Conservation (phyloP, 176 grass and related monocot species). For the Rhynchospora pubera region DNA sequence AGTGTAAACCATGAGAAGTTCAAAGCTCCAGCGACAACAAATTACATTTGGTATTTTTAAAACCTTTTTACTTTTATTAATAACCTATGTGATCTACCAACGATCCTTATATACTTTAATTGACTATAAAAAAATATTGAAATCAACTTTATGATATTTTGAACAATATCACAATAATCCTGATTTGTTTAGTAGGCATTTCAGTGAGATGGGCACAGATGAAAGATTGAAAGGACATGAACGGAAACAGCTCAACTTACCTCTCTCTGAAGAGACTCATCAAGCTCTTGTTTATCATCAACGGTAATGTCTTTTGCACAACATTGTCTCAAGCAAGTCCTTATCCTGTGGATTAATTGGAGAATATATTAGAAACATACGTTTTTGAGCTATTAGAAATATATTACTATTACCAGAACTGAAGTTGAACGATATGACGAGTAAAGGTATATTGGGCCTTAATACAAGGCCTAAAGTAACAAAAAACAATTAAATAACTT, state of each 20-base stretch:
- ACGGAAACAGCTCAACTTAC: slow-evolving; percentile 28
- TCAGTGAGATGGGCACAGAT: background rate
- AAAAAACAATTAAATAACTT: background rate
- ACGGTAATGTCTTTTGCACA: slow-evolving; percentile 86
- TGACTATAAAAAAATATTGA: background rate
- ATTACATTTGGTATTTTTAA: background rate
- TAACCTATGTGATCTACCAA: background rate
- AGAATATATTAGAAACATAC: background rate
- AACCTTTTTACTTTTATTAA: background rate
- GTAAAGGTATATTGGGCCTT: background rate
- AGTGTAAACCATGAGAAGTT: background rate
- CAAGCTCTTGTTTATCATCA: slow-evolving; percentile 94
- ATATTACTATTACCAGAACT: background rate
- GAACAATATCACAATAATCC: background rate
- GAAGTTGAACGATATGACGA: background rate
- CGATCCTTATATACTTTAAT: background rate
- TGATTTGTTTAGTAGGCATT: background rate
- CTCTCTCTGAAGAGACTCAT: slow-evolving; percentile 98
- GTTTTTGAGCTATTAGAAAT: no score
- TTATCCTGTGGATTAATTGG: slow-evolving; percentile 51
- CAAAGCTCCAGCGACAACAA: background rate
- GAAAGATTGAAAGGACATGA: background rate
- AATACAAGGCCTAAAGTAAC: background rate
- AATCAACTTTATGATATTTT: background rate
- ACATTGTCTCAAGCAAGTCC: slow-evolving; percentile 69